Percentiles rank a stretch among this genome's conserved stretches.
Conservation (phyloP, 2,329 filamentous ascomycete species). For the Paraphoma chrysanthemicola region DNA sequence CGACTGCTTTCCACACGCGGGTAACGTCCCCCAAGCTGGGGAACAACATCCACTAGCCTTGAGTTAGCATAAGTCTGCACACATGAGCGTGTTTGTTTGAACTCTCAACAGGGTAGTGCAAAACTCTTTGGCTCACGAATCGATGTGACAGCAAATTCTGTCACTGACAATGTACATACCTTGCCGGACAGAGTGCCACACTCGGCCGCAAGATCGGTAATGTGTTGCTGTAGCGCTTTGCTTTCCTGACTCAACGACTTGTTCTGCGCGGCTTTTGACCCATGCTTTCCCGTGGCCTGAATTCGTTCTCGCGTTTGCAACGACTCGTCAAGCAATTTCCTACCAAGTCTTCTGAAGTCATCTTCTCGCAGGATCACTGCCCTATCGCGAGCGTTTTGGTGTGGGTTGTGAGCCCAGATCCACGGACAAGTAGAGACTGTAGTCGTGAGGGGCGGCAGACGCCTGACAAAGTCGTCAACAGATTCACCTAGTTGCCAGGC, state of each 20-base stretch:
- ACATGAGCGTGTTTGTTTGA: too few relatives aligned
- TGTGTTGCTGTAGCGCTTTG: conserved; percentile 57
- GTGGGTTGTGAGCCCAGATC: conserved; percentile 77
- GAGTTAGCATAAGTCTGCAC: conserved; percentile 9
- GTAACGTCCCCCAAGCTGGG: conserved; percentile 62
- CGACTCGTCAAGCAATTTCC: conserved; percentile 61
- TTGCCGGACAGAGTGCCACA: conserved; percentile 71
- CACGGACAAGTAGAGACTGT: conserved; percentile 61
- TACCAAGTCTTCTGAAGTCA: conserved; percentile 62
- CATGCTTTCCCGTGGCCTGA: conserved; percentile 57
- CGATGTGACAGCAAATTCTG: background rate
- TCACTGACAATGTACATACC: conserved; percentile 46
- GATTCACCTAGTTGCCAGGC: conserved; percentile 72
- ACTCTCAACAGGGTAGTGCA: too few relatives aligned
- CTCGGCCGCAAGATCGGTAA: conserved; percentile 67
- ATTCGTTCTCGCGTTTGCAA: conserved; percentile 57
- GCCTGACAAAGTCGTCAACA: conserved; percentile 68
- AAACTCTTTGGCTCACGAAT: background rate
- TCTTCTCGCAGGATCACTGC: conserved; percentile 49
- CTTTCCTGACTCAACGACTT: conserved; percentile 51
- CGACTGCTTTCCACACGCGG: conserved; percentile 70
- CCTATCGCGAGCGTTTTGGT: conserved; percentile 47
- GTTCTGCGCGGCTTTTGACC: conserved; percentile 51
- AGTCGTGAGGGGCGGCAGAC: conserved; percentile 70
- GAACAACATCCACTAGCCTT: conserved; percentile 76